Evolutionary conservation across 257 asterid species (phyloP).

Genomic region (Cordia subcordata): DNA sequence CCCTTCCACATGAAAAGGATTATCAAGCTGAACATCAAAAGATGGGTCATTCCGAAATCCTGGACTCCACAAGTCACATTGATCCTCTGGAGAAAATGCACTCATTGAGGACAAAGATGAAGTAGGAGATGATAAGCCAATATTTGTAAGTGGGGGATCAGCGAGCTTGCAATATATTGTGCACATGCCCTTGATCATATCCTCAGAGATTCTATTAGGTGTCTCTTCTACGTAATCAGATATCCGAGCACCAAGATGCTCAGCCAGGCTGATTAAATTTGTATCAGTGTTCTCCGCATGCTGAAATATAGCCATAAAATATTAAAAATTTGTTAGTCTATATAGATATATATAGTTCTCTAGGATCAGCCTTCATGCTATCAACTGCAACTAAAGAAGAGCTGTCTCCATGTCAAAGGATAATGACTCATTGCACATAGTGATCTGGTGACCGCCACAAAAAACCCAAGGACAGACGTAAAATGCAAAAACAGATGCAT

Average conservation of each 20-base stretch:
- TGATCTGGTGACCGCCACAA: no score
- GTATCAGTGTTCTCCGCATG: conserved; percentile 63
- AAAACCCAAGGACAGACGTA: no score
- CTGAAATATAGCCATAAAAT: conserved; percentile 33
- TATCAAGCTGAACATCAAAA: conserved; percentile 79
- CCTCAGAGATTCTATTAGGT: conserved; percentile 89
- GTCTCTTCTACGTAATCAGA: conserved; percentile 78
- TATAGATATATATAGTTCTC: no score
- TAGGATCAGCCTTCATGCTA: no score
- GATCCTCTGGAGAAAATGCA: conserved; percentile 83
- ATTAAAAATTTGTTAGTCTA: no score
- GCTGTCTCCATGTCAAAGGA: no score
- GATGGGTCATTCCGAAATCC: conserved; percentile 73
- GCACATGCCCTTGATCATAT: conserved; percentile 90
- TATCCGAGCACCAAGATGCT: conserved; percentile 87
- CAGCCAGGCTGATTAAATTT: conserved; percentile 74
- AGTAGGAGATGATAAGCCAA: conserved; percentile 75
- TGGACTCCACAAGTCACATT: conserved; percentile 76
- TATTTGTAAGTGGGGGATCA: conserved; percentile 61
- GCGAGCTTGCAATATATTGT: conserved; percentile 84
- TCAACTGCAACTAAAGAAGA: no score
- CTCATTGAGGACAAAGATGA: conserved; percentile 74
- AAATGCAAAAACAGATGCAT: no score
- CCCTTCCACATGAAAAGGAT: conserved; percentile 89
- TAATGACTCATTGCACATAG: no score